Base-by-base conservation (phyloP, 768 basidiomycete genomes). In the Ephemerocybe angulata region DNA sequence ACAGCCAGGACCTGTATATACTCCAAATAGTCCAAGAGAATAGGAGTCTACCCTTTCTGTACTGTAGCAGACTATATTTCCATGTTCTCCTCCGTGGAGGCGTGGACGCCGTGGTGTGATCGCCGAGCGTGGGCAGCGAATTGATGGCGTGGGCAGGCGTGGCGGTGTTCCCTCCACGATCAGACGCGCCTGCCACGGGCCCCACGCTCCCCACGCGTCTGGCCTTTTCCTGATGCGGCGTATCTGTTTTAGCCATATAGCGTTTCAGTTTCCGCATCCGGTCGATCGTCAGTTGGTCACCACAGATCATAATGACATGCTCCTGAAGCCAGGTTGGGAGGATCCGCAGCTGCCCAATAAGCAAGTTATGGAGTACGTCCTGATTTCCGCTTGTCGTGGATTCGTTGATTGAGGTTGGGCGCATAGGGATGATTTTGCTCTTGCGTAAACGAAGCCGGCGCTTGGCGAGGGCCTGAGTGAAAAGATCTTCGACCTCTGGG, bases 271-370 rank as follows among this genome's bases (percentile, higher is more conserved):
- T 62, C 0, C 58, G 55, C 21, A 60, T 29, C 3, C 55, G 41
- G 22, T 62, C 62, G 1, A 62, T 52, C 4, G 42, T 62, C 33
- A 59, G 49, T n/a, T 64, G 63, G 17, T 64, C 61, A 0, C 63
- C 63, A 21, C 59, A 59, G 22, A 64, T 40, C 30, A 60, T 46
- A 2, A 62, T 33, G 13, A 64, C 0, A 42, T 51, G 56, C 1
- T 42, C 33, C 15, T 8, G 33, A 11, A 64, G 53, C 6, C 46
- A 31, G 6, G 10, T 6, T 2, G 50, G 47, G 1, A 50, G 12
- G 3, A 63, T 50, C 1, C 35, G 13, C 6, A 63, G 53, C 28
- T 63, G 62, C 10, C 30, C 22, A 27, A 55, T 25, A 3, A 55
- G 21, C 21, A 61, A 48, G 30, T 62, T 53, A 11, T 27, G 21